Base-by-base conservation (phyloP, 1,284 basidiomycete species). In the Ustilago sp. region DNA sequence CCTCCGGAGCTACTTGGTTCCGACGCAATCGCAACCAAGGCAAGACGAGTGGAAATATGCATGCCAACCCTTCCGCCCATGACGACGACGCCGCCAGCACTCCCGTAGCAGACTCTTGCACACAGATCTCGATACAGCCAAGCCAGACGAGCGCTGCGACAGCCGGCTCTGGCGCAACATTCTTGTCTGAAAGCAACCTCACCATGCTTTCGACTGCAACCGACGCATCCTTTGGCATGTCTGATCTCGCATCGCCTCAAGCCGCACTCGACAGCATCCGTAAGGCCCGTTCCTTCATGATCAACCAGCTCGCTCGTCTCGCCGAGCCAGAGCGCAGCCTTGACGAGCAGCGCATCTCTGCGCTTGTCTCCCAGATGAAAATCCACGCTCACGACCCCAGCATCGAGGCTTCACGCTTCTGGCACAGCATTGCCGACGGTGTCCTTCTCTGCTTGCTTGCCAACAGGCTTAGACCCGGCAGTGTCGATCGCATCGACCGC, bases 401-500 rank as follows among this genome's bases (percentile, higher is more conserved):
- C 31, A 47, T 52, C 31, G 73, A 79, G 35, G 68, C 69, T 28
- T 57, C 62, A 3, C 67, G 68, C 28, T 82, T 82, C 50, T 82
- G 80, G 79, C 45, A 43, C 47, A 65, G 65, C 53, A 73, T 82
- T 31, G 66, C 74, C 11, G 79, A 80, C 32, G 80, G 80, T 28
- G 77, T 81, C n/a, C 63, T 82, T 17, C 74, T 82, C 17, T 82
- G 77, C 54, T 56, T 80, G 23, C 68, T 82, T 4, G 72, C 72
- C 15, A 79, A 79, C 53, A 65, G 70, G 12, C 72, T 82, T 15
- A 51, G 58, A 48, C 74, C 75, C 17, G 68, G 59, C 0, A 60
- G 63, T 56, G 65, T 81, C 38, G 69, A 79, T 12, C 63, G 63
- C 23, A 78, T 81, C 67, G 80, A 81, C 53, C 76, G 80, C 41